phyloP scores from a whole-genome alignment of 139 green algal species.

The Chlamydomonas urium region DNA sequence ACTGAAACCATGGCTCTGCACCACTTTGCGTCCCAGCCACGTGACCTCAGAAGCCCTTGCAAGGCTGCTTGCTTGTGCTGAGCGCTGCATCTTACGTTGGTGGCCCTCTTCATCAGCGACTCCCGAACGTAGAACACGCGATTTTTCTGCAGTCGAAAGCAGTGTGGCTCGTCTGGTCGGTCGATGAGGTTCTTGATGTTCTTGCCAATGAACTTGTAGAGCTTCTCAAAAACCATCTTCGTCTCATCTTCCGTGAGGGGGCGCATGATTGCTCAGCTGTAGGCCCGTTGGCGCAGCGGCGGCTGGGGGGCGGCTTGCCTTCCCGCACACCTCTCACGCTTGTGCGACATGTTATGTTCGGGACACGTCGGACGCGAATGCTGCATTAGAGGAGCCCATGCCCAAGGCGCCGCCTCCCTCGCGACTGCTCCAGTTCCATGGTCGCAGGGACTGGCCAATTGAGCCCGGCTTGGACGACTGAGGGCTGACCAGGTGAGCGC shows the following conservation, averaged over 20 bases:
- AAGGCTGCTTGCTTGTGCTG: too few species aligned
- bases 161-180: slow-evolving; percentile 70
- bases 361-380: too few species aligned
- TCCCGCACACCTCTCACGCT: too few species aligned
- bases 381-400: too few species aligned
- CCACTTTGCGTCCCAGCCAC: too few species aligned
- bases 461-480: slow-evolving; percentile 38
- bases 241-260: slow-evolving; percentile 81
- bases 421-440: slow-evolving; percentile 35
- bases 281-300: too few species aligned
- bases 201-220: slow-evolving; percentile 97
- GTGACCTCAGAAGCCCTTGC: too few species aligned
- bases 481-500: slow-evolving; percentile 33
- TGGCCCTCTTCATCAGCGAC: slow-evolving; percentile 81
- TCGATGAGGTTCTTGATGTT: slow-evolving; percentile 93
- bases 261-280: slow-evolving; percentile 38
- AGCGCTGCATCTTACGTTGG: slow-evolving; percentile 64
- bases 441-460: slow-evolving; percentile 30
- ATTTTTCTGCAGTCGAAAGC: slow-evolving; percentile 90
- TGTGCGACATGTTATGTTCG: too few species aligned
- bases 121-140: slow-evolving; percentile 96
- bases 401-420: slow-evolving; percentile 12
- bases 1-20: too few species aligned
- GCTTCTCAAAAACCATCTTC: slow-evolving; percentile 96
- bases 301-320: neutral